A percentile compares a stretch with the other conserved stretches of the same genome.
Conservation (phyloP, 495 filamentous ascomycete species). For the Lasiosphaeria hispida region DNA sequence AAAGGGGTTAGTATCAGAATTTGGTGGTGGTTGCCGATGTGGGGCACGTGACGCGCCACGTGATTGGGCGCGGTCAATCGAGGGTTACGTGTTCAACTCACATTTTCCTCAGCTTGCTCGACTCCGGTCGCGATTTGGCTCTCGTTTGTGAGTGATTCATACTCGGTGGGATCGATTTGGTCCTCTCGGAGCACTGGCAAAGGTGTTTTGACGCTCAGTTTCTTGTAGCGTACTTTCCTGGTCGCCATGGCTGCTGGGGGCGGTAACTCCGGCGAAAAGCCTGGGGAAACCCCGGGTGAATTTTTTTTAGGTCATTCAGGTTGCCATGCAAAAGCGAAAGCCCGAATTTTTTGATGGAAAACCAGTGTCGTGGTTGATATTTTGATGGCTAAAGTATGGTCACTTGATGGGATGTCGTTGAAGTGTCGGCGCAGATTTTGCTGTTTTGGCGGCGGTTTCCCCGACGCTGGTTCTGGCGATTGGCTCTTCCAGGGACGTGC, state of each 20-base stretch:
- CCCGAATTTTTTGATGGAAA: constrained; percentile 57
- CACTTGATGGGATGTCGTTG: constrained; percentile 67
- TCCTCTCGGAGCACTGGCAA: constrained; percentile 84
- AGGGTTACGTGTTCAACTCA: constrained; percentile 59
- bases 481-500: constrained; percentile 27
- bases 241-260: constrained; percentile 58
- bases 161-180: constrained; percentile 76
- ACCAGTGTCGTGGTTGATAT: constrained; percentile 50
- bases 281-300: constrained; percentile 50
- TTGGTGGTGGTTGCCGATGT: constrained; percentile 30
- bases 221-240: constrained; percentile 81
- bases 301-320: constrained; percentile 45
- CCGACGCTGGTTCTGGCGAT: constrained; percentile 26
- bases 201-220: constrained; percentile 82
- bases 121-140: constrained; percentile 89
- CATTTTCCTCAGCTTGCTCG: constrained; percentile 94
- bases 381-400: constrained; percentile 56
- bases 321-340: constrained; percentile 54
- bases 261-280: constrained; percentile 38
- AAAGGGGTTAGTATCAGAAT: constrained; percentile 29
- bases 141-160: constrained; percentile 52
- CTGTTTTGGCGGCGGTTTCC: constrained; percentile 32
- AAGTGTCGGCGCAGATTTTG: constrained; percentile 50
- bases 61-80: constrained; percentile 40
- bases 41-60: constrained; percentile 55